phyloP scores from a whole-genome alignment of 768 basidiomycete species.

The Tricholoma sp. region DNA sequence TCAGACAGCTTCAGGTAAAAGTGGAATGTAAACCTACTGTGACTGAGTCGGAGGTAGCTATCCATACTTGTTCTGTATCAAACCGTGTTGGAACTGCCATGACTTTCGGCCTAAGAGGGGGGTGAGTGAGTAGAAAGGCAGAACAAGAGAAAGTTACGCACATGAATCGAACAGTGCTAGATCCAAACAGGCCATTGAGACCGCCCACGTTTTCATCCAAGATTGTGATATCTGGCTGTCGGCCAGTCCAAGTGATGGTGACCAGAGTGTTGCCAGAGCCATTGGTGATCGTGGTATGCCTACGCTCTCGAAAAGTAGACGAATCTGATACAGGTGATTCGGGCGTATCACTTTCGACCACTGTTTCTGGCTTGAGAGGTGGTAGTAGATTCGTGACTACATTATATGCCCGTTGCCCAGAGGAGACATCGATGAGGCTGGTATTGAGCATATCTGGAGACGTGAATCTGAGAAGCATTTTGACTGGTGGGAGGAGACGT shows the following conservation, averaged over 20 bases:
- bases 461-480: conserved; percentile 58
- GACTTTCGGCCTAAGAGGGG: conserved; percentile 43
- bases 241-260: conserved; percentile 49
- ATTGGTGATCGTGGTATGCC: conserved; percentile 41
- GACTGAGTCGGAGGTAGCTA: conserved; percentile 48
- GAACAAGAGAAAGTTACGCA: conserved; percentile 21
- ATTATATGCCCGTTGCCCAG: conserved; percentile 42
- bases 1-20: conserved; percentile 1
- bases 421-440: conserved; percentile 46
- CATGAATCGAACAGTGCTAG: conserved; percentile 51
- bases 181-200: conserved; percentile 53
- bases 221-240: conserved; percentile 47
- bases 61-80: conserved; percentile 57
- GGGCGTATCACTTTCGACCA: conserved; percentile 14
- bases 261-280: conserved; percentile 36
- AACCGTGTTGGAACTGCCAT: conserved; percentile 62
- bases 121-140: conserved; percentile 2
- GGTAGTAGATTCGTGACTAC: conserved; percentile 40
- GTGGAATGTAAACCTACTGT: conserved; percentile 31
- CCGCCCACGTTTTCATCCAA: conserved; percentile 46
- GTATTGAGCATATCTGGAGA: conserved; percentile 55
- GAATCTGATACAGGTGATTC: conserved; percentile 2
- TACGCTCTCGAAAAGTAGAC: conserved; percentile 13
- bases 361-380: conserved; percentile 24
- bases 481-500: conserved; percentile 6